Percentiles rank a stretch among this genome's conserved stretches.
Evolutionary conservation across 2,329 filamentous ascomycete genomes (phyloP).

Genomic region (Cladobotryum mycophilum): DNA sequence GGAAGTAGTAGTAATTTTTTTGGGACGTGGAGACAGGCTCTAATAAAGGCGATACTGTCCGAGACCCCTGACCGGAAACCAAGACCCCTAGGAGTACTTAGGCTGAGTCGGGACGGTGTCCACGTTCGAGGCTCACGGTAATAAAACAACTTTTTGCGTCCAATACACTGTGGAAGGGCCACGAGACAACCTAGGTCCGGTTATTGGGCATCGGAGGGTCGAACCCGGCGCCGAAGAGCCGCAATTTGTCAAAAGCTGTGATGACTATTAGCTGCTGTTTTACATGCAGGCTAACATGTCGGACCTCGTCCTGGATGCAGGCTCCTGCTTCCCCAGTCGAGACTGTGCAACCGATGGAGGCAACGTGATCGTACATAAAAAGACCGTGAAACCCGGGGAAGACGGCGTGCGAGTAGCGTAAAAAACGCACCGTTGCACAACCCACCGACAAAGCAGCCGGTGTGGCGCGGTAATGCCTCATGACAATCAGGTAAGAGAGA

Average conservation of each 20-base stretch:
- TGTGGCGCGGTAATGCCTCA: not conserved
- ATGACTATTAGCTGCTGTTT: constrained; percentile 4
- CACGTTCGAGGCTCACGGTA: not conserved
- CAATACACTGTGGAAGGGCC: not conserved
- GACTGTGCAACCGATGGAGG: constrained; percentile 1
- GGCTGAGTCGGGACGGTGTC: not conserved
- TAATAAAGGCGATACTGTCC: not conserved
- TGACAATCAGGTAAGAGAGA: not conserved
- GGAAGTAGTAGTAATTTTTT: not conserved
- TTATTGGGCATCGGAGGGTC: not conserved
- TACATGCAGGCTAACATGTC: not conserved
- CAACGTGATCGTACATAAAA: constrained; percentile 5
- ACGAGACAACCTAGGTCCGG: not conserved
- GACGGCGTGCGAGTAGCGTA: not conserved
- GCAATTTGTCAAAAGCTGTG: constrained; percentile 9
- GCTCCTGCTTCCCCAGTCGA: not conserved
- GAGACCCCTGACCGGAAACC: constrained; percentile 4
- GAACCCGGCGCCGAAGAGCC: constrained; percentile 4
- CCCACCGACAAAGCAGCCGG: not conserved
- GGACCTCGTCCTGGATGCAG: not conserved
- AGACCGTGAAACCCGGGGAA: not conserved
- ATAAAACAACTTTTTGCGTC: not conserved
- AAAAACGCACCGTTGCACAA: not conserved
- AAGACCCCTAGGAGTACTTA: not conserved
- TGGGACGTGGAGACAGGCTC: too few relatives aligned